phyloP scores from a whole-genome alignment of 2,329 filamentous ascomycete genomes.

The Zelopaecilomyces penicillatus region DNA sequence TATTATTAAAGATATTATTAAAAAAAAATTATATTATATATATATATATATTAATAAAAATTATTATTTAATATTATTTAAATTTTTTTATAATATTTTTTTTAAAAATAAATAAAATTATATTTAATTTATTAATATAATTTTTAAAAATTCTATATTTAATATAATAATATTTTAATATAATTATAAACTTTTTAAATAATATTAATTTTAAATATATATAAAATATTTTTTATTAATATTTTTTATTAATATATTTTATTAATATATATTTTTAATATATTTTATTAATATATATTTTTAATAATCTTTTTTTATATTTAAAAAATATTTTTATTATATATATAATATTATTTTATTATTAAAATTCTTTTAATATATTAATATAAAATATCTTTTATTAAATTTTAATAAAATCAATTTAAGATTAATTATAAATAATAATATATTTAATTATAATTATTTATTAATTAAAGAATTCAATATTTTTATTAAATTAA shows the following conservation, averaged over 20 bases:
- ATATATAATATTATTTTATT: not conserved
- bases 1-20: not conserved
- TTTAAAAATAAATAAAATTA: not conserved
- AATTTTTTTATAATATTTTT: not conserved
- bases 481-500: not conserved
- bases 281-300: not conserved
- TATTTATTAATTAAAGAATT: not conserved
- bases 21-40: not conserved
- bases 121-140: not conserved
- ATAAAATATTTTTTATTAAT: not conserved
- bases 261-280: not conserved
- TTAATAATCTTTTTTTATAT: not conserved
- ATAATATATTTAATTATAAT: not conserved
- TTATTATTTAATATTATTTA: not conserved
- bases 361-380: too few relatives aligned
- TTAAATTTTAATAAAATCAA: not conserved
- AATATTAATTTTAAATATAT: not conserved
- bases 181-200: not conserved
- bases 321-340: not conserved
- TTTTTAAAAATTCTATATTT: not conserved
- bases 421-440: too few relatives aligned
- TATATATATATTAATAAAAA: not conserved
- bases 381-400: not conserved
- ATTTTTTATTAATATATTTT: not conserved
- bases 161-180: not conserved